Base-by-base conservation (phyloP, 768 basidiomycete genomes). In the Pluteus cervinus region DNA sequence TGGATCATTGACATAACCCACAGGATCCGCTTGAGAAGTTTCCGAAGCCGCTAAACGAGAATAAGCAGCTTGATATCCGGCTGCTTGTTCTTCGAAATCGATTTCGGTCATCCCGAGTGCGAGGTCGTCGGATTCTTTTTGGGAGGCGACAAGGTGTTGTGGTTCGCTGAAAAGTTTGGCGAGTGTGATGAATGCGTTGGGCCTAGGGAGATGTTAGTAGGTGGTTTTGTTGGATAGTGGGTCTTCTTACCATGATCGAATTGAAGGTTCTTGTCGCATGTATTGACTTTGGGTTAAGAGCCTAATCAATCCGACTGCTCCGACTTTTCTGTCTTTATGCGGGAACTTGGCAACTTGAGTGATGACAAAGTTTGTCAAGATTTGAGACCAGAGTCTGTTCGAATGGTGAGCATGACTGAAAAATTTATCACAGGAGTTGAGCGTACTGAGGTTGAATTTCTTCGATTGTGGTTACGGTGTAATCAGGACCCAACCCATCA, bases 51-150 rank as follows among this genome's bases (percentile, higher is more conserved):
- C 93, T 12, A 97, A 72, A 24, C 85, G 76, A 36, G 91, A 91
- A 63, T 93, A 98, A 4, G 90, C 86, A 0, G 90, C 88, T 53
- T 98, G 96, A 60, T 97, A 97, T 1, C 91, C 88, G 5, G 84
- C 83, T 2, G 75, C 73, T 54, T 87, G 85, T 53, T 97, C 93
- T 53, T 97, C 94, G 43, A 79, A 81, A 54, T 97, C 94, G 31
- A 96, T 78, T 36, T 75, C 77, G 1, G 86, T 86, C 24, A 88
- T 53, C 0, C 75, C 76, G 0, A 67, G 65, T 30, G 76, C 63
- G 6, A 68, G 56, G 32, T 79, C 76, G n/a, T 79, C 66, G 36
- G 53, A 58, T 4, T 57, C 47, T 24, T 53, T 56, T 24, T 57
- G 42, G 6, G 48, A 44, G 5, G 58, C 58, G 24, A 66, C 65